Conservation (phyloP, 2,329 filamentous ascomycete genomes). For the Claviceps capensis region DNA sequence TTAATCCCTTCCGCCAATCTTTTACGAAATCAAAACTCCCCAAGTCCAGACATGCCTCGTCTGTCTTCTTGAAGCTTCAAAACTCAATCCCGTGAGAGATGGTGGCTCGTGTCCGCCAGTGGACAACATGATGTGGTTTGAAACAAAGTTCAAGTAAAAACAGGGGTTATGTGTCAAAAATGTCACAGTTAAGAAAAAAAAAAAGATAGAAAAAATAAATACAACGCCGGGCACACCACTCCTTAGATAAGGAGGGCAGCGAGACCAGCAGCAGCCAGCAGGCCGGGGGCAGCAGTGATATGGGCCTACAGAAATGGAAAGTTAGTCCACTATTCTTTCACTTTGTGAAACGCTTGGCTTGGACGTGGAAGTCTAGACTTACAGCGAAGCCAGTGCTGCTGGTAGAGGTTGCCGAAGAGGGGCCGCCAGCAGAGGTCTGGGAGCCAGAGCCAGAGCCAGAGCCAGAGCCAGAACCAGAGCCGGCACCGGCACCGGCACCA, state of each 20-base stretch:
- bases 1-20: slow-evolving; percentile 16
- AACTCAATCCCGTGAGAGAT: slow-evolving; percentile 12
- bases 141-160: slow-evolving; percentile 16
- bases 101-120: slow-evolving; percentile 8
- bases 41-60: slow-evolving; percentile 4
- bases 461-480: not conserved
- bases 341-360: not conserved
- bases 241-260: slow-evolving; percentile 34
- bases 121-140: slow-evolving; percentile 12
- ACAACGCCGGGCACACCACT: slow-evolving; percentile 1
- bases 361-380: slow-evolving; percentile 8
- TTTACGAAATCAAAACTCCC: slow-evolving; percentile 10
- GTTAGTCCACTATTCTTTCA: not conserved
- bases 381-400: slow-evolving; percentile 15
- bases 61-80: slow-evolving; percentile 10
- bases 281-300: slow-evolving; percentile 31
- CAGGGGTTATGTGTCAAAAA: slow-evolving; percentile 30
- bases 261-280: slow-evolving; percentile 35
- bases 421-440: not conserved
- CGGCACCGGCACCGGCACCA: too few relatives aligned
- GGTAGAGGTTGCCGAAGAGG: slow-evolving; percentile 5
- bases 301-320: slow-evolving; percentile 16
- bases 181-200: slow-evolving; percentile 18
- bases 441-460: slow-evolving; percentile 1
- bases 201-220: not conserved